Evolutionary conservation across 2,329 filamentous ascomycete species (phyloP).

Genomic region (Chaetomium sp.): DNA sequence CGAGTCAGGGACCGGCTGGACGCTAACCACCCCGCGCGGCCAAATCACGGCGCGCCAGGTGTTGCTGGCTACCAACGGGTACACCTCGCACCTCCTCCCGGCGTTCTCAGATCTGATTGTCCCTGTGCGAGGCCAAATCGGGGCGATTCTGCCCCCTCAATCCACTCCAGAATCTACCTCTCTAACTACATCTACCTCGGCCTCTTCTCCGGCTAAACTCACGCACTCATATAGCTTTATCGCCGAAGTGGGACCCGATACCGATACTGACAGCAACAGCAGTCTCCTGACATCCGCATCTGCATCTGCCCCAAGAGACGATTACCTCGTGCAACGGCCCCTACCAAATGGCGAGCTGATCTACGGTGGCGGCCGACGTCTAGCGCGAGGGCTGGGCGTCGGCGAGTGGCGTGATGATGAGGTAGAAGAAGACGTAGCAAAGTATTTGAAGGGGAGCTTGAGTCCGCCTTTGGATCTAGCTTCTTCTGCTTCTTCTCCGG

Average conservation of each 20-base stretch:
- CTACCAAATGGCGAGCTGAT: conserved; percentile 54
- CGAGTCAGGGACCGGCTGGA: conserved; percentile 40
- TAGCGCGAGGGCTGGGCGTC: conserved; percentile 42
- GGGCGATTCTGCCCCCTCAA: conserved; percentile 53
- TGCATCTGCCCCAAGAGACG: conserved; percentile 45
- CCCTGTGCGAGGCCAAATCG: conserved; percentile 69
- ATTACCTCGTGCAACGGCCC: conserved; percentile 69
- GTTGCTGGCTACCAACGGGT: conserved; percentile 76
- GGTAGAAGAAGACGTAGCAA: conserved; percentile 40
- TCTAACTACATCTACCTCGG: not conserved
- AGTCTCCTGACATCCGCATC: too few relatives aligned
- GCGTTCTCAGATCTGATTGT: conserved; percentile 64
- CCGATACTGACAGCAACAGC: not conserved
- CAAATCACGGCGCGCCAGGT: conserved; percentile 55
- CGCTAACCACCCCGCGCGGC: conserved; percentile 63
- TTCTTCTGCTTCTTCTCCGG: not conserved
- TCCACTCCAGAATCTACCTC: not conserved
- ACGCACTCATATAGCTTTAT: conserved; percentile 59
- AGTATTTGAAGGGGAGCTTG: conserved; percentile 47
- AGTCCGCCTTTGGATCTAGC: conserved; percentile 36
- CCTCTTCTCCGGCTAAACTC: conserved; percentile 28
- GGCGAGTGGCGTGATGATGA: conserved; percentile 31
- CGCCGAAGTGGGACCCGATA: conserved; percentile 29
- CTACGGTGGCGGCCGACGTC: conserved; percentile 61
- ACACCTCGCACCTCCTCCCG: conserved; percentile 70